Evolutionary conservation across 371 early-diverging fungal genomes (phyloP).

Genomic region (Vavraia culicis): DNA sequence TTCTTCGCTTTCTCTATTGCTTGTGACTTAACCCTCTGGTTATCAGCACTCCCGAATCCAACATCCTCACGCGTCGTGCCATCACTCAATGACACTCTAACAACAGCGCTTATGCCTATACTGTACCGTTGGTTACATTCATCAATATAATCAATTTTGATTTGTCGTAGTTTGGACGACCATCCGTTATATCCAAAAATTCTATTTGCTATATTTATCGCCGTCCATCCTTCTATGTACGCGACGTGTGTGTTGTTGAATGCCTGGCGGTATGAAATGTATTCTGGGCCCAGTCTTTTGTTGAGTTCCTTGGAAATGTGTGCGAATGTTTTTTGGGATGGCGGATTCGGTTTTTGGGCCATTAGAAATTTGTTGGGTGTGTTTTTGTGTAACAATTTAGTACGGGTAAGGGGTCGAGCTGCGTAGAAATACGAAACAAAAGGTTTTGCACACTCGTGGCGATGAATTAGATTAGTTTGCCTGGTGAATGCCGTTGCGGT

Average conservation of each 20-base stretch:
- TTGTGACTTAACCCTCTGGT: constrained; percentile 52
- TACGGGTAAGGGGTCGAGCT: no score
- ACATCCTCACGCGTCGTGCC: constrained; percentile 75
- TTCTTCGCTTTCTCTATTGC: constrained; percentile 83
- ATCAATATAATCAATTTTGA: constrained; percentile 56
- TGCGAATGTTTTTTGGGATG: no score
- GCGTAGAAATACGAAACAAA: no score
- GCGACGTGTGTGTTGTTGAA: constrained; percentile 45
- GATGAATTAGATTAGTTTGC: no score
- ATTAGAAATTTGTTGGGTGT: no score
- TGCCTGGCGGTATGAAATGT: constrained; percentile 43
- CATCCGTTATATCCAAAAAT: constrained; percentile 93
- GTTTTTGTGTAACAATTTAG: no score
- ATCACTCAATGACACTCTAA: constrained; percentile 67
- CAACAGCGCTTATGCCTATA: constrained; percentile 57
- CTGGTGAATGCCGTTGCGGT: no score
- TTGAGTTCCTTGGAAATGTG: constrained; percentile 29
- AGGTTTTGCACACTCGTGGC: no score
- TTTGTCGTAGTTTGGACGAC: constrained; percentile 55
- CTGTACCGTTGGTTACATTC: constrained; percentile 40
- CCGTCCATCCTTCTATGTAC: constrained; percentile 72
- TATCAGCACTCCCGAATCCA: constrained; percentile 65
- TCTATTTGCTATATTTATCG: constrained; percentile 70
- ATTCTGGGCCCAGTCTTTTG: constrained; percentile 50
- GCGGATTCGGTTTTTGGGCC: no score